Percentiles rank a stretch among this genome's conserved stretches.
phyloP scores from a whole-genome alignment of 805 yeast species.

The Cyberlindnera bimundalis region DNA sequence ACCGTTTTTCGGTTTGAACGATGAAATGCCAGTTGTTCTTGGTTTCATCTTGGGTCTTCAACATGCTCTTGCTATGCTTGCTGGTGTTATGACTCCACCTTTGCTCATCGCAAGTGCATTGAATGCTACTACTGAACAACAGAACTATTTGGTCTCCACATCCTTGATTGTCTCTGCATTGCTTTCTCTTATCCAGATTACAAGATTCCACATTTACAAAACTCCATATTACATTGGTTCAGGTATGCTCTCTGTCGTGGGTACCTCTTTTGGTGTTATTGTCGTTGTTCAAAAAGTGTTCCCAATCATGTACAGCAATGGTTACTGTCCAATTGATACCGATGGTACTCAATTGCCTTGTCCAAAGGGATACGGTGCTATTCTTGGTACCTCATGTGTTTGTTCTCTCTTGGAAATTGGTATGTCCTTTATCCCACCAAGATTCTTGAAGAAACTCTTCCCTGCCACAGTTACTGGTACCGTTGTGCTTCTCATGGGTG shows the following conservation, averaged over 20 bases:
- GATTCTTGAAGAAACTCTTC: conserved; percentile 63
- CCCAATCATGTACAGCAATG: conserved; percentile 74
- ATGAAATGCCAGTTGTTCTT: conserved; percentile 73
- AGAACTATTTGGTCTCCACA: conserved; percentile 69
- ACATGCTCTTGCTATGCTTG: conserved; percentile 87
- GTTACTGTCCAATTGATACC: conserved; percentile 58
- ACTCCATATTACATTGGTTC: conserved; percentile 86
- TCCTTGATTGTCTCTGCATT: conserved; percentile 69
- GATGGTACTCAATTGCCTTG: conserved; percentile 74
- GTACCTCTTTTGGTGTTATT: conserved; percentile 86
- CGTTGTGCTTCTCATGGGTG: conserved; percentile 82
- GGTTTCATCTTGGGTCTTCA: conserved; percentile 81
- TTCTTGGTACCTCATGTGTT: conserved; percentile 71
- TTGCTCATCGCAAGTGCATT: conserved; percentile 64
- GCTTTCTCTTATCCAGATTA: conserved; percentile 71
- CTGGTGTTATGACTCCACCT: conserved; percentile 87
- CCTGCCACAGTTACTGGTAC: conserved; percentile 94
- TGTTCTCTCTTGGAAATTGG: conserved; percentile 73
- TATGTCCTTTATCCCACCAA: conserved; percentile 76
- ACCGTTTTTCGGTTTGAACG: conserved; percentile 80
- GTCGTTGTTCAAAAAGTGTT: conserved; percentile 73
- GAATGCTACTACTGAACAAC: conserved; percentile 46
- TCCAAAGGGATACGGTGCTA: conserved; percentile 85
- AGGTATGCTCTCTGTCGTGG: conserved; percentile 84
- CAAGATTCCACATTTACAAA: conserved; percentile 70